A percentile compares a stretch with the other conserved stretches of the same genome.
Conservation (phyloP, 1,284 basidiomycete genomes). For the Malassezia yamatoensis region DNA sequence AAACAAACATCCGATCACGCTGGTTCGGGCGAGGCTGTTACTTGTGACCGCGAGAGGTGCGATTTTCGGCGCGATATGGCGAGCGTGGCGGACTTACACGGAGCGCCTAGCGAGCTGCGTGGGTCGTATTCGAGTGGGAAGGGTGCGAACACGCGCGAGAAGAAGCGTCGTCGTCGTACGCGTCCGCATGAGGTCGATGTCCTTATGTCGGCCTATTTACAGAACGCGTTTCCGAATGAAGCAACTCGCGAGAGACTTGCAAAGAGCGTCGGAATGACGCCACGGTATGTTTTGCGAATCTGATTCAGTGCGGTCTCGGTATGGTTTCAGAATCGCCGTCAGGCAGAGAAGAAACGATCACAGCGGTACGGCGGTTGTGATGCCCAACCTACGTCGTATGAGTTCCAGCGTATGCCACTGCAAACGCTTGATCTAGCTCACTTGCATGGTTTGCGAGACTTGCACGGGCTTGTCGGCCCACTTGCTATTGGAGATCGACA, state of each 20-base stretch:
- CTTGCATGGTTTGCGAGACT: background rate
- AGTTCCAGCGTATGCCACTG: background rate
- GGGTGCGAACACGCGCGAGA: background rate
- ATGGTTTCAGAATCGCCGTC: slow-evolving; percentile 45
- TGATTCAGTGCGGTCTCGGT: slow-evolving; percentile 29
- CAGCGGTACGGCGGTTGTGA: slow-evolving; percentile 27
- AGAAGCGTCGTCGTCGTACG: slow-evolving; percentile 29
- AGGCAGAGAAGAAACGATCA: slow-evolving; percentile 46
- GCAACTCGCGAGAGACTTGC: slow-evolving; percentile 34
- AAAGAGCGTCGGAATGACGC: slow-evolving; percentile 31
- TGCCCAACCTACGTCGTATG: background rate
- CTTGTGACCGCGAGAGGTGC: background rate
- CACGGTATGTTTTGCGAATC: slow-evolving; percentile 22
- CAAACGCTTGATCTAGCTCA: background rate
- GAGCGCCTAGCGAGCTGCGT: background rate
- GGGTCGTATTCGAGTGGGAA: slow-evolving; percentile 4
- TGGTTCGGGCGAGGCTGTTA: background rate
- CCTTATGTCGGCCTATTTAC: slow-evolving; percentile 30
- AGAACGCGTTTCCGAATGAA: slow-evolving; percentile 40
- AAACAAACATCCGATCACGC: slow-evolving; percentile 11
- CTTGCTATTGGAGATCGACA: slow-evolving; percentile 17
- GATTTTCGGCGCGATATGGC: background rate
- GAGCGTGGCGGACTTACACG: background rate
- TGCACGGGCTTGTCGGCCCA: background rate
- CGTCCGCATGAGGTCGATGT: slow-evolving; percentile 34